These are phyloP conservation scores for Garcileccinum viscosum DNA, from an alignment of 1,284 basidiomycete genomes.

Conservation along the genomic window DNA sequence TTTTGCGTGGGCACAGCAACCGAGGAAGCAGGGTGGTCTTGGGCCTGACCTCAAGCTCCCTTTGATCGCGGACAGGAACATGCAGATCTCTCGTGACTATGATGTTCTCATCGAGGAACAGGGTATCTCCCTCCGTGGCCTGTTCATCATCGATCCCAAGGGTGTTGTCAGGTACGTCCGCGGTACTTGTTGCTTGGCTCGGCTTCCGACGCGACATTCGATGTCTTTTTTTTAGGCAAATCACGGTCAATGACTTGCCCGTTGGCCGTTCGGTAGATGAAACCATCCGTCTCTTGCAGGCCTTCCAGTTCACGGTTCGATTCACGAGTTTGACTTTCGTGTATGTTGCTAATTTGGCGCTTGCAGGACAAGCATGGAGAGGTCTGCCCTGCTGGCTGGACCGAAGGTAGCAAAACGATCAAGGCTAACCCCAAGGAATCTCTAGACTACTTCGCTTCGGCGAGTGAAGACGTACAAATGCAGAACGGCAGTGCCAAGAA, in stretches of 20 bases:
- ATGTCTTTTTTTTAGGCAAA: slow-evolving; percentile 56
- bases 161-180: slow-evolving; percentile 70
- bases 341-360: not conserved
- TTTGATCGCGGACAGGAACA: slow-evolving; percentile 74
- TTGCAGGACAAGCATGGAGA: slow-evolving; percentile 83
- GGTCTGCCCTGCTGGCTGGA: slow-evolving; percentile 91
- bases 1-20: slow-evolving; percentile 83
- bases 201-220: not conserved
- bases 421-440: slow-evolving; percentile 77
- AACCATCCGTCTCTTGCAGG: slow-evolving; percentile 86
- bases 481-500: slow-evolving; percentile 40
- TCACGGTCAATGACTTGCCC: slow-evolving; percentile 88
- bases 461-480: slow-evolving; percentile 35
- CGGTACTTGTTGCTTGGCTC: not conserved
- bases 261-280: slow-evolving; percentile 92
- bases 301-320: slow-evolving; percentile 86
- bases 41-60: slow-evolving; percentile 86
- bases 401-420: slow-evolving; percentile 75
- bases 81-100: slow-evolving; percentile 78
- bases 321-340: slow-evolving; percentile 4
- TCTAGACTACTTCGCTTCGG: slow-evolving; percentile 73
- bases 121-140: slow-evolving; percentile 84
- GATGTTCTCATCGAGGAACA: slow-evolving; percentile 86
- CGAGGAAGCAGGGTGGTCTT: slow-evolving; percentile 84
- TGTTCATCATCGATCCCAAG: slow-evolving; percentile 91